Evolutionary conservation across 2,329 filamentous ascomycete species (phyloP), one percentile per base, ranked within the genome.

Genomic region (Monilinia vaccinii-corymbosi): DNA sequence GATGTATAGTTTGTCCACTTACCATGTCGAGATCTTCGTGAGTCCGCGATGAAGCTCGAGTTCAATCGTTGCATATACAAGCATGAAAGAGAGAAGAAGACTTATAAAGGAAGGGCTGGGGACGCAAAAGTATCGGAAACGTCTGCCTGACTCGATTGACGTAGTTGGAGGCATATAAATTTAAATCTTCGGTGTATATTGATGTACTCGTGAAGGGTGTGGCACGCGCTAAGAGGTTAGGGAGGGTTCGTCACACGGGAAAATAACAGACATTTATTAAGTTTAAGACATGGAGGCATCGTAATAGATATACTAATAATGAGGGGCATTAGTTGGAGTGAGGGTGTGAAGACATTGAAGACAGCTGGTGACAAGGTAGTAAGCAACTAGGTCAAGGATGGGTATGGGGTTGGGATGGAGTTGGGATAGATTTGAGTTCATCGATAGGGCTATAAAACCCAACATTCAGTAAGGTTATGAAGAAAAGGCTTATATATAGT

Each of bases 241-340:
- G 61, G 61, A 28, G 44, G 52, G 38, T 65, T 63, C 66, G 67
- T 69, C 67, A 69, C 67, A 69, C 63, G 66, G 64, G 47, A 38
- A 36, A 1, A 48, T 23, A 56, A 34, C n/a, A 18, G 42, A 23
- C 44, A 31, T 8, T 55, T 32, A 32, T 44, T 23, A 3, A 44
- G 38, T 55, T 44, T 23, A 16, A 55, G 59, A 64, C 53, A 57
- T 56, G 45, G 40, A 38, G 3, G 45, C 44, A n/a, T 44, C 51
- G 51, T 55, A 55, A 55, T 55, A 44, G 13, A 23, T 55, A 32
- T 44, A 21, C 7, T 16, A n/a, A 55, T 18, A 23, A 18, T 36
- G 38, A 44, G 51, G 51, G 38, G 38, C 11, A 23, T n/a, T 23
- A n/a, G 28, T 8, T 23, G 38, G 28, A 44, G 8, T 23, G 28